These are phyloP conservation scores for Teratosphaeria zuluensis DNA, from an alignment of 2,329 filamentous ascomycete genomes.

Conservation along the genomic window DNA sequence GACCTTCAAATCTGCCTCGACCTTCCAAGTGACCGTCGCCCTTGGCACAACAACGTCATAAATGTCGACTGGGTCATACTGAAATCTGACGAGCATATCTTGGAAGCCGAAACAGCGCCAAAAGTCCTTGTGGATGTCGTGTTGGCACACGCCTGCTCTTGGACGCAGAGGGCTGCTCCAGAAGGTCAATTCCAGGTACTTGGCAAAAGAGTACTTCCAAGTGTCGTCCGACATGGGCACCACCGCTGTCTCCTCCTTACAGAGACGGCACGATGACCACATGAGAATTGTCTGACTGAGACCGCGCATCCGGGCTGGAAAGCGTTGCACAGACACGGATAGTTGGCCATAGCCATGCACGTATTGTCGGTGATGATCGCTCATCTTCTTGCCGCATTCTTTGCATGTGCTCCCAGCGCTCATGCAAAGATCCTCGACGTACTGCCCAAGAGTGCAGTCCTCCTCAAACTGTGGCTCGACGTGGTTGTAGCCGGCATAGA, in stretches of 20 bases:
- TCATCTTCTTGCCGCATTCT: constrained; percentile 78
- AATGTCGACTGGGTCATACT: constrained; percentile 85
- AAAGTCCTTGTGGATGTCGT: constrained; percentile 88
- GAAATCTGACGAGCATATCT: constrained; percentile 76
- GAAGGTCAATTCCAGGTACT: constrained; percentile 95
- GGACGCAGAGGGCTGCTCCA: constrained; percentile 80
- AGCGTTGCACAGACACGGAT: constrained; percentile 78
- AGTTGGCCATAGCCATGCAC: constrained; percentile 93
- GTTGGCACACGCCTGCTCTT: constrained; percentile 66
- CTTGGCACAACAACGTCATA: constrained; percentile 91
- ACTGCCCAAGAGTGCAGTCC: constrained; percentile 89
- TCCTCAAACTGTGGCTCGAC: constrained; percentile 59
- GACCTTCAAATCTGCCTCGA: constrained; percentile 81
- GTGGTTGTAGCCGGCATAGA: constrained; percentile 78
- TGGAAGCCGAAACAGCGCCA: constrained; percentile 85
- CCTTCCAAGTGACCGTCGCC: constrained; percentile 90
- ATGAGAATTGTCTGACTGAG: constrained; percentile 74
- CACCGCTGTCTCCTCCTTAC: constrained; percentile 79
- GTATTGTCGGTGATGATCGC: constrained; percentile 90
- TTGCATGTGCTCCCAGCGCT: constrained; percentile 68
- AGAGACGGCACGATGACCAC: constrained; percentile 95
- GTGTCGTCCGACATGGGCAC: constrained; percentile 87
- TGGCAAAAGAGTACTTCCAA: constrained; percentile 97
- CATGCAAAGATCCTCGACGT: constrained; percentile 80
- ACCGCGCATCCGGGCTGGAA: constrained; percentile 54